These are phyloP conservation scores for Hemerocallis citrina DNA, from an alignment of 106 monocot species.

Conservation along the genomic window DNA sequence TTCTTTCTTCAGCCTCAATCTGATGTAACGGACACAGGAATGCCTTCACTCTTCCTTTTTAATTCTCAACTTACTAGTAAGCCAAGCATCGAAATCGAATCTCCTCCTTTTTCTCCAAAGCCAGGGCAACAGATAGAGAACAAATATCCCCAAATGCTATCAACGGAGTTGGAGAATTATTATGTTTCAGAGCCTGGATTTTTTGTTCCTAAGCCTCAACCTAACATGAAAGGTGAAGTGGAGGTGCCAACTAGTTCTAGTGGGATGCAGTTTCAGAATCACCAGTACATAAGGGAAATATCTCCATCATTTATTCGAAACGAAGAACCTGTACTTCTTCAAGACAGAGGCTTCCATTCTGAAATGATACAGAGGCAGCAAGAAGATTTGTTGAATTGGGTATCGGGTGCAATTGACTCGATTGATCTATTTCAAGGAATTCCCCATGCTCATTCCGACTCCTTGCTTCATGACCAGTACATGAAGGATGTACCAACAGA, in stretches of 20 bases:
- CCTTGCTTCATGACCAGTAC: conserved; percentile 33
- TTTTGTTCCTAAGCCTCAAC: no score
- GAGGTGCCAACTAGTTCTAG: background rate
- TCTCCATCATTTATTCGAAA: conserved; percentile 13
- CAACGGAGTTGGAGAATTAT: no score
- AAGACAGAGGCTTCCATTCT: conserved; percentile 33
- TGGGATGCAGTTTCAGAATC: conserved; percentile 21
- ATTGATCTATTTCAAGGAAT: conserved; percentile 23
- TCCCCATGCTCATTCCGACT: conserved; percentile 66
- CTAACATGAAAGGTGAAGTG: no score
- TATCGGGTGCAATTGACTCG: conserved; percentile 27
- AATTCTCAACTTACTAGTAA: conserved; percentile 7
- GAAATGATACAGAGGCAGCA: conserved; percentile 27
- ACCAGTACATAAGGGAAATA: conserved; percentile 8
- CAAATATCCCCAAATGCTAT: conserved; percentile 19
- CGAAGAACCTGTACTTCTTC: conserved; percentile 20
- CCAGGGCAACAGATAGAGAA: conserved; percentile 14
- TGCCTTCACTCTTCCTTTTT: no score
- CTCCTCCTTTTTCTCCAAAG: conserved; percentile 40
- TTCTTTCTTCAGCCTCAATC: conserved; percentile 12
- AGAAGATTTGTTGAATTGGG: conserved; percentile 13
- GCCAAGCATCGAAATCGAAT: background rate
- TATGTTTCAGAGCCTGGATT: no score
- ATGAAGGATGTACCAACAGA: conserved; percentile 11
- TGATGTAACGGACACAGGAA: conserved; percentile 25